These are phyloP conservation scores for Leccinum arenicola DNA, from an alignment of 768 basidiomycete species.

Conservation along the genomic window DNA sequence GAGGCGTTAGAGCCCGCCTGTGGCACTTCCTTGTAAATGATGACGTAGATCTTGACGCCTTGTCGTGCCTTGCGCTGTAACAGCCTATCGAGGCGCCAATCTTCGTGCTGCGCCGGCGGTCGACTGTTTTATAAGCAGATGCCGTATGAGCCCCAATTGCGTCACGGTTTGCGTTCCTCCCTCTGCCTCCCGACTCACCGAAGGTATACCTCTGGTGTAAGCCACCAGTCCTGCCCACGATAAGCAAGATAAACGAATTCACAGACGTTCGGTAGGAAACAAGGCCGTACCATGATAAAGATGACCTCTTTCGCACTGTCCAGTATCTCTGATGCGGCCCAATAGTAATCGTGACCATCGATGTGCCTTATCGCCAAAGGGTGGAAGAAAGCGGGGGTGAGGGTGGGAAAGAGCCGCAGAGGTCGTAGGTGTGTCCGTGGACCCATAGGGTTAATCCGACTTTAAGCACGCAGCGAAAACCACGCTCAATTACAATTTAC, in stretches of 20 bases:
- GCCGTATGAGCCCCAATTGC: constrained; percentile 3
- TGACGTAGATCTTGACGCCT: constrained; percentile 88
- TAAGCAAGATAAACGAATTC: not conserved
- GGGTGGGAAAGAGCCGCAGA: not conserved
- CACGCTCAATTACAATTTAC: constrained; percentile 8
- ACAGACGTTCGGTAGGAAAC: not conserved
- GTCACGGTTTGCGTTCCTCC: no score
- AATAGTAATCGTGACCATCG: constrained; percentile 97
- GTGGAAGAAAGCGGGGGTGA: not conserved
- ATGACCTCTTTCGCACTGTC: constrained; percentile 79
- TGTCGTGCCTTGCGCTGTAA: constrained; percentile 86
- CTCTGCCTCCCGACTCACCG: constrained; percentile 20
- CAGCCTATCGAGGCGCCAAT: constrained; percentile 87
- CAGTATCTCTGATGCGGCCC: constrained; percentile 89
- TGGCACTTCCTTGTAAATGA: constrained; percentile 95
- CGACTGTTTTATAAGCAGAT: constrained; percentile 37
- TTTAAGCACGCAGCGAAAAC: not conserved
- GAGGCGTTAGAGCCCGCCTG: constrained; percentile 91
- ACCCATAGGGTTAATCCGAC: no score
- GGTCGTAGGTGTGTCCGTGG: not conserved
- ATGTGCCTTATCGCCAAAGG: constrained; percentile 57
- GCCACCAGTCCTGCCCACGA: constrained; percentile 75
- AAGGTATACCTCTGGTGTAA: constrained; percentile 92
- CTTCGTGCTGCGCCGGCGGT: constrained; percentile 78
- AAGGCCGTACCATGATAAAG: constrained; percentile 75